Base-by-base conservation (phyloP, 1,139 yeast genomes). In the Suhomyces chickasaworum region DNA sequence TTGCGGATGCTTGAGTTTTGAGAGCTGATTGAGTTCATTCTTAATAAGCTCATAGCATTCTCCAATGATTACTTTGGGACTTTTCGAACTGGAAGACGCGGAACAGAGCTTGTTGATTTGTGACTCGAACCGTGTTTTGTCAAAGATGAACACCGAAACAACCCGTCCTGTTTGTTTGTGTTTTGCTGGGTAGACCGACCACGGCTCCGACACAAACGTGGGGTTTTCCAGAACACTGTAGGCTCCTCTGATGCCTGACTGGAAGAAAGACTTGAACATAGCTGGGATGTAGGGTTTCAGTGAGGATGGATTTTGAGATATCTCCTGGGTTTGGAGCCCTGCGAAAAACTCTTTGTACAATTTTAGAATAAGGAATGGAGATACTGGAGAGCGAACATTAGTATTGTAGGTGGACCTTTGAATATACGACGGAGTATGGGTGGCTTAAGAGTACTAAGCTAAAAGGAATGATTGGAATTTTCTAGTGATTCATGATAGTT, bases 1-100 rank as follows among this genome's bases (percentile, higher is more conserved):
- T 53, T 89, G 87, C 0, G 99, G 98, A 61, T 93, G 99, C 53
- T 89, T 86, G 53, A 91, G 71, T 63, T 86, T 87, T 27, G 95
- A 81, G 59, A 91, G 68, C 51, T 86, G 85, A 25, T 81, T 71
- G 3, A 90, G 86, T 57, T 89, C 78, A 44, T 53, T 59, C 53
- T 67, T 72, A 37, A 75, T 58, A 22, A 72, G 58, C 49, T 73
- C 78, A 49, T 72, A 73, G 48, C 71, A 66, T 50, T 74, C 78
- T 38, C 63, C 59, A 16, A 72, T 68, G 9, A 73, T 61, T 4
- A 61, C 68, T 41, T 60, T 64, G 6, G 78, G 77, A 46, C 69
- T 73, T 46, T 68, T 69, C 12, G 71, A 52, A 45, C 67, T 69
- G 8, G 71, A 60, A 35, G 66, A 63, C 27, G 77, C 67, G 12